Percentiles rank a stretch among this genome's conserved stretches.
Evolutionary conservation across 2,329 filamentous ascomycete genomes (phyloP).

Genomic region (Pleomassaria siparia): DNA sequence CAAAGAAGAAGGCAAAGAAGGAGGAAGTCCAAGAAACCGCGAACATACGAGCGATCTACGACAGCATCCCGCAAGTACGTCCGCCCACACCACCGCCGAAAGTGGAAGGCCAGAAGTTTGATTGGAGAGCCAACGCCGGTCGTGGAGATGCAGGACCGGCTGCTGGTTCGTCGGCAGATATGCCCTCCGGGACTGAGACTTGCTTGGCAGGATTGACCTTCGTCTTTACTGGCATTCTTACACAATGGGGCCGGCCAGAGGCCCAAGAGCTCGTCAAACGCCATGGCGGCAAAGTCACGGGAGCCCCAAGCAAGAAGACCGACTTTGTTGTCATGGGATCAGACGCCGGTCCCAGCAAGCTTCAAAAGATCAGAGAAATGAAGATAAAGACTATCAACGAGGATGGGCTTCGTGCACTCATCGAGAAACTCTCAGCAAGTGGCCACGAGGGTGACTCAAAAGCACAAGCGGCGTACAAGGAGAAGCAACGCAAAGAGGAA

Average conservation of each 20-base stretch:
- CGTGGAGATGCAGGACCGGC: constrained; percentile 64
- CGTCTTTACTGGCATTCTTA: constrained; percentile 89
- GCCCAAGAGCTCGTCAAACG: constrained; percentile 84
- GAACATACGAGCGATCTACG: constrained; percentile 78
- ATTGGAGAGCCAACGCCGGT: constrained; percentile 62
- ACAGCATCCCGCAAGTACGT: constrained; percentile 80
- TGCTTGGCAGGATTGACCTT: constrained; percentile 88
- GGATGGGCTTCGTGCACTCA: constrained; percentile 84
- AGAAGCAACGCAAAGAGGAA: constrained; percentile 83
- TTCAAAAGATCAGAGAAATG: constrained; percentile 78
- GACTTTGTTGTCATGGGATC: constrained; percentile 88
- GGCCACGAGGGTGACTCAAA: constrained; percentile 75
- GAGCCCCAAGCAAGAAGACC: constrained; percentile 86
- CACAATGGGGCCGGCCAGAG: constrained; percentile 79
- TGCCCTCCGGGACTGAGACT: constrained; percentile 83
- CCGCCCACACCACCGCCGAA: constrained; percentile 81
- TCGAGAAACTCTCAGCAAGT: constrained; percentile 76
- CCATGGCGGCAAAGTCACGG: constrained; percentile 89
- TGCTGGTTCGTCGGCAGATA: constrained; percentile 62
- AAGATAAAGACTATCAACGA: constrained; percentile 93
- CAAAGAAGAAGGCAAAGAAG: constrained; percentile 63
- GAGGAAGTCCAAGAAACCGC: constrained; percentile 67
- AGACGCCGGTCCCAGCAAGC: constrained; percentile 91
- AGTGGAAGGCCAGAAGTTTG: constrained; percentile 70
- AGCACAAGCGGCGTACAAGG: constrained; percentile 79